Conservation (phyloP, 2,329 filamentous ascomycete species). For the Coniochaeta ligniaria region DNA sequence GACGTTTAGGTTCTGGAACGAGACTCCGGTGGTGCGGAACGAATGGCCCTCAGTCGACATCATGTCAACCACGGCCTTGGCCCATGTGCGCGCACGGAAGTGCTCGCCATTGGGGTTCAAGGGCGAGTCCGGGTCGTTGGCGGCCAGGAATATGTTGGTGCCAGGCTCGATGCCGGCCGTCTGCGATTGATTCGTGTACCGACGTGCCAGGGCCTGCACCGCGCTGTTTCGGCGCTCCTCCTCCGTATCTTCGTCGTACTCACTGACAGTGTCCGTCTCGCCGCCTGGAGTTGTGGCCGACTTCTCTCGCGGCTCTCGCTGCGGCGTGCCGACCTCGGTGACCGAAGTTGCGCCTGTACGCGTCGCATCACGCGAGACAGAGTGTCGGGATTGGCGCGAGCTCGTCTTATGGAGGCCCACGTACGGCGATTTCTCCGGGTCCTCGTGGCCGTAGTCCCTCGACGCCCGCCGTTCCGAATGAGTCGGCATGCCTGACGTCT, state of each 20-base stretch:
- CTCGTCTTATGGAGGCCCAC: slow-evolving; percentile 4
- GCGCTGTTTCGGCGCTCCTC: slow-evolving; percentile 42
- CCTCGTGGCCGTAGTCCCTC: slow-evolving; percentile 17
- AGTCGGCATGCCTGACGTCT: slow-evolving; percentile 29
- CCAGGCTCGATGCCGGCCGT: slow-evolving; percentile 18
- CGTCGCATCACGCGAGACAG: slow-evolving; percentile 14
- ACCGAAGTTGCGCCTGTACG: slow-evolving; percentile 27
- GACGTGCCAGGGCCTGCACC: slow-evolving; percentile 48
- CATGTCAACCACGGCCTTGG: slow-evolving; percentile 49
- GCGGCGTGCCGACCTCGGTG: slow-evolving; percentile 24
- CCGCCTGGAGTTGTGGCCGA: slow-evolving; percentile 12
- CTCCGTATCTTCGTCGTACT: slow-evolving; percentile 33
- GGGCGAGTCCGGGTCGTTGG: slow-evolving; percentile 30
- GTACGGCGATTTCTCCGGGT: slow-evolving; percentile 12
- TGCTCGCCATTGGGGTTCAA: slow-evolving; percentile 40
- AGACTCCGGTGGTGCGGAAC: slow-evolving; percentile 56
- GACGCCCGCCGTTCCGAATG: neutral
- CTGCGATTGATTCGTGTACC: slow-evolving; percentile 43
- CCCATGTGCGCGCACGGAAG: slow-evolving; percentile 52
- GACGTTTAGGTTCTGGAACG: slow-evolving; percentile 61
- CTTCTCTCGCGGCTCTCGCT: slow-evolving; percentile 16
- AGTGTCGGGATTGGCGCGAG: slow-evolving; percentile 6
- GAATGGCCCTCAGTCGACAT: slow-evolving; percentile 42
- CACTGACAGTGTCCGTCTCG: slow-evolving; percentile 20
- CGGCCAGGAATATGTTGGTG: slow-evolving; percentile 40